A percentile compares a stretch with the other conserved stretches of the same genome.
Evolutionary conservation across 1,284 basidiomycete genomes (phyloP).

Genomic region (Cutaneotrichosporon mucoides): DNA sequence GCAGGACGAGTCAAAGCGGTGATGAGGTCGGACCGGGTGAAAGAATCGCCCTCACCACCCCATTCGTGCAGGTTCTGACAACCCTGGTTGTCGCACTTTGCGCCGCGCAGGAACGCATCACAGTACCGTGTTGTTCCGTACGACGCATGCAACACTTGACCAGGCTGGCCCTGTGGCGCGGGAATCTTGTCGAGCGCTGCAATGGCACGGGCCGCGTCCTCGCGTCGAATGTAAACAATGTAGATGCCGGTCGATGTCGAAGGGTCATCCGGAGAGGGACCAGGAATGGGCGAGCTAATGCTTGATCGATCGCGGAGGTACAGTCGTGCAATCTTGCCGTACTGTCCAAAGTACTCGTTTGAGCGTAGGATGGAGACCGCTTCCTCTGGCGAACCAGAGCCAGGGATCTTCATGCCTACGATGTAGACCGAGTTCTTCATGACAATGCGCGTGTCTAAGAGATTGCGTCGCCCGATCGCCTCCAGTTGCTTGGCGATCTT

Average conservation of each 20-base stretch:
- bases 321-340: conserved; percentile 96
- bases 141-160: conserved; percentile 80
- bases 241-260: conserved; percentile 75
- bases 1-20: conserved; percentile 57
- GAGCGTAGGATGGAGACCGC: conserved; percentile 90
- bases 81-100: conserved; percentile 64
- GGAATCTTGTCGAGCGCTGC: conserved; percentile 85
- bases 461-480: conserved; percentile 74
- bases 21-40: conserved; percentile 85
- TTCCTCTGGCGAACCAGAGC: conserved; percentile 72
- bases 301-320: conserved; percentile 80
- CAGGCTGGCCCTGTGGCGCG: conserved; percentile 69
- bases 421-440: conserved; percentile 97
- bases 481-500: conserved; percentile 96
- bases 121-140: conserved; percentile 98
- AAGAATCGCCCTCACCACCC: conserved; percentile 97
- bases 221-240: conserved; percentile 90
- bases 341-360: conserved; percentile 97
- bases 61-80: conserved; percentile 97
- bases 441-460: conserved; percentile 91
- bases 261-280: conserved; percentile 48
- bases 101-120: conserved; percentile 86
- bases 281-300: conserved; percentile 51
- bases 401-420: conserved; percentile 80
- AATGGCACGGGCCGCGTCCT: conserved; percentile 93